Conservation (phyloP, 306 rosid species). For the Cucurbita moschata region DNA sequence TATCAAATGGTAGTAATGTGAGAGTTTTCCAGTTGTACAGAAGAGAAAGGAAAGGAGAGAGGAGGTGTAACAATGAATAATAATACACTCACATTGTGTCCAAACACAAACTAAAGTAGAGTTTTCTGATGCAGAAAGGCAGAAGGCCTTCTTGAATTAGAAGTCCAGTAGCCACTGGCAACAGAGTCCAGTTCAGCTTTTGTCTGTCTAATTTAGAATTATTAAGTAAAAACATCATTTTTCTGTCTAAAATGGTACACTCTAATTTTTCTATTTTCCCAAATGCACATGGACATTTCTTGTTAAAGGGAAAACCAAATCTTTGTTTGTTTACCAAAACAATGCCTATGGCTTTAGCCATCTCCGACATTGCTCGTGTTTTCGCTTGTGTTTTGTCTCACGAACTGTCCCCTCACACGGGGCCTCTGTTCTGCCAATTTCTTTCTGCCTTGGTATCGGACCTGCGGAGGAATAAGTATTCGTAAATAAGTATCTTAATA, state of each 20-base stretch:
- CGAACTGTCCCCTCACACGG: conserved; percentile 55
- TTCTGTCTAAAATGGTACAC: conserved; percentile 6
- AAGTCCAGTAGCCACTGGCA: conserved; percentile 3
- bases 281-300: neutral
- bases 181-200: neutral
- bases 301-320: neutral
- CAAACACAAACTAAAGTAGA: conserved; percentile 1
- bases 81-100: neutral
- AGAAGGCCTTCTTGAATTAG: conserved; percentile 6
- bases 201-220: conserved; percentile 5
- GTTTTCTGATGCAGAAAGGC: conserved; percentile 8
- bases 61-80: neutral
- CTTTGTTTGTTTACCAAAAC: neutral
- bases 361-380: conserved; percentile 34
- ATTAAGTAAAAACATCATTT: neutral
- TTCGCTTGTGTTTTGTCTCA: conserved; percentile 35
- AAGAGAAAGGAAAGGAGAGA: neutral
- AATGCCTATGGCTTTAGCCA: conserved; percentile 23
- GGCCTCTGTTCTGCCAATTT: conserved; percentile 63
- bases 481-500: too few species aligned
- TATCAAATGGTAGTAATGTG: neutral
- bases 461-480: conserved; percentile 23
- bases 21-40: neutral
- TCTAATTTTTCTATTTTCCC: conserved; percentile 6
- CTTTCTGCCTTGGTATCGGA: conserved; percentile 65